Evolutionary conservation across 2,329 filamentous ascomycete genomes (phyloP).

Genomic region (Fusarium ambrosium): DNA sequence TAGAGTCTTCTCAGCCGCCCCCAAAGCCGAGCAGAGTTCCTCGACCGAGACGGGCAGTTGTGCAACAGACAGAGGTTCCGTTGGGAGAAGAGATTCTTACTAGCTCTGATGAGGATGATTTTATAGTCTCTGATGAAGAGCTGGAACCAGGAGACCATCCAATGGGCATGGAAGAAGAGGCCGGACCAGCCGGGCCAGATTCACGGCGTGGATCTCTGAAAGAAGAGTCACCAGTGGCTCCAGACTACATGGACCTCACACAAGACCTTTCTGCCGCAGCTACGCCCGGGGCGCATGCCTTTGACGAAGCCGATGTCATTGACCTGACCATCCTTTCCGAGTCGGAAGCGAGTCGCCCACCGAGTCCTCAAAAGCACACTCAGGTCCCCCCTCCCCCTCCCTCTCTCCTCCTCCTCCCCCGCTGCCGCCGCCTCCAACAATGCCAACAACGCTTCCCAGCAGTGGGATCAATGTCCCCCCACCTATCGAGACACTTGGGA

Average conservation of each 20-base stretch:
- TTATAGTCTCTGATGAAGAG: slow-evolving; percentile 59
- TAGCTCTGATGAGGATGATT: slow-evolving; percentile 64
- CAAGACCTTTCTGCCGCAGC: slow-evolving; percentile 40
- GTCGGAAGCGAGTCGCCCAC: neutral
- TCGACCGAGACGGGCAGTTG: slow-evolving; percentile 20
- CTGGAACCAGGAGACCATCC: neutral
- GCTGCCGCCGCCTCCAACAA: neutral
- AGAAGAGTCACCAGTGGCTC: slow-evolving; percentile 32
- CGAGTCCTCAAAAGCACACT: neutral
- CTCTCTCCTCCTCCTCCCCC: neutral
- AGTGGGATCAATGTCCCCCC: slow-evolving; percentile 20
- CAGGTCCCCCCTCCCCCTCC: neutral
- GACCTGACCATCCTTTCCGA: slow-evolving; percentile 47
- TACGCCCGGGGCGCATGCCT: neutral
- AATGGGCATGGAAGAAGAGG: slow-evolving; percentile 20
- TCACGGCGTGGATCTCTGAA: slow-evolving; percentile 29
- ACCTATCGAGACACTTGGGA: slow-evolving; percentile 40
- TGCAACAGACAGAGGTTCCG: slow-evolving; percentile 7
- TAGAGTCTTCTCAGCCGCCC: slow-evolving; percentile 58
- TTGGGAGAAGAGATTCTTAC: slow-evolving; percentile 64
- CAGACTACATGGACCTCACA: slow-evolving; percentile 49
- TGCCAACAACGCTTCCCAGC: neutral
- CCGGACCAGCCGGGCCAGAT: neutral
- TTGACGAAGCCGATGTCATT: slow-evolving; percentile 30
- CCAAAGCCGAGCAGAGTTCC: slow-evolving; percentile 51